A percentile compares a stretch with the other conserved stretches of the same genome.
Conservation (phyloP, 225 moss, liverwort and hornwort species). For the Physcomitrellopsis africana region DNA sequence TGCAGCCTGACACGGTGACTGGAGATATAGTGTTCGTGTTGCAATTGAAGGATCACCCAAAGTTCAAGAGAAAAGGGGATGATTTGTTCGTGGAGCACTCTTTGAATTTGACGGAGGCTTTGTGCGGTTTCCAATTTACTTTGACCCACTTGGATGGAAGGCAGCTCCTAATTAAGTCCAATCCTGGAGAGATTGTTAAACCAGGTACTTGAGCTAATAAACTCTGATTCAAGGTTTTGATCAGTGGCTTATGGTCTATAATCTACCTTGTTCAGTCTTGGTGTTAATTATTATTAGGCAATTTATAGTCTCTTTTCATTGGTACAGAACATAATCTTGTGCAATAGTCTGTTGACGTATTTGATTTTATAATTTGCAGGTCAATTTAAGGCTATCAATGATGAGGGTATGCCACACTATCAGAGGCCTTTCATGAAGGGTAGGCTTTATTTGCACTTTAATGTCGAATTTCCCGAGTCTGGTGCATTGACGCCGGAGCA, state of each 20-base stretch:
- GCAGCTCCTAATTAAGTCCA: conserved; percentile 84
- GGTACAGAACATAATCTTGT: too few relatives aligned
- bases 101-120: conserved; percentile 74
- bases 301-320: too few relatives aligned
- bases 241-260: neutral
- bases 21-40: conserved; percentile 94
- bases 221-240: too few relatives aligned
- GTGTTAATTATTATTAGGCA: neutral
- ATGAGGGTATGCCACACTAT: conserved; percentile 94
- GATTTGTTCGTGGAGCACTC: conserved; percentile 90
- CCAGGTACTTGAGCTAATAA: conserved; percentile 53
- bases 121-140: conserved; percentile 91
- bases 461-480: conserved; percentile 77
- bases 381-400: conserved; percentile 93
- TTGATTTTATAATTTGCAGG: conserved; percentile 42
- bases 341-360: too few relatives aligned
- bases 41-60: conserved; percentile 86
- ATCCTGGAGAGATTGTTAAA: conserved; percentile 82
- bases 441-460: conserved; percentile 81
- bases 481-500: conserved; percentile 60
- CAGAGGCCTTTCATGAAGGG: conserved; percentile 98
- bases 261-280: neutral
- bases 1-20: conserved; percentile 83
- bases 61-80: conserved; percentile 89
- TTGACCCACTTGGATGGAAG: conserved; percentile 80